A percentile compares a stretch with the other conserved stretches of the same genome.
Conservation (phyloP, 768 basidiomycete species). For the Pluteus cervinus region DNA sequence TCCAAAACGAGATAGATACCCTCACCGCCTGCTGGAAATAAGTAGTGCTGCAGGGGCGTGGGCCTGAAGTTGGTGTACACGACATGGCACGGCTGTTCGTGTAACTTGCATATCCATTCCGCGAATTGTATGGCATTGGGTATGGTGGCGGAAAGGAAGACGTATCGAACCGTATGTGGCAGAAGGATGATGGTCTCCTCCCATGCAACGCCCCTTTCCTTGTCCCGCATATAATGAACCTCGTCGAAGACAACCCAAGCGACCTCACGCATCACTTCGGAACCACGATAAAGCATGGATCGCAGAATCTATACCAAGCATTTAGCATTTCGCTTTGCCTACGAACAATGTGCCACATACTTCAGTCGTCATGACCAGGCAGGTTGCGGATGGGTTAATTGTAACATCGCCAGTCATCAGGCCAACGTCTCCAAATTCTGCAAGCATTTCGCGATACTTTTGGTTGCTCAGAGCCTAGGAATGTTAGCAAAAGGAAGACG, state of each 20-base stretch:
- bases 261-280: slow-evolving; percentile 99
- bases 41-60: slow-evolving; percentile 95
- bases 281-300: slow-evolving; percentile 97
- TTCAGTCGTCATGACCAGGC: slow-evolving; percentile 99
- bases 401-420: slow-evolving; percentile 99
- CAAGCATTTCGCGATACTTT: slow-evolving; percentile 96
- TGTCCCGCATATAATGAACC: slow-evolving; percentile 99
- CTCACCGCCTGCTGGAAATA: slow-evolving; percentile 94
- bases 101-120: slow-evolving; percentile 96
- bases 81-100: slow-evolving; percentile 97
- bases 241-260: slow-evolving; percentile 99
- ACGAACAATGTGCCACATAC: slow-evolving; percentile 34
- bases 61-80: slow-evolving; percentile 99
- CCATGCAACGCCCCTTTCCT: slow-evolving; percentile 98
- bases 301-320: slow-evolving; percentile 70
- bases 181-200: slow-evolving; percentile 97
- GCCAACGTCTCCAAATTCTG: slow-evolving; percentile 95
- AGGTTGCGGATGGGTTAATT: slow-evolving; percentile 93
- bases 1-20: slow-evolving; percentile 97
- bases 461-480: slow-evolving; percentile 92
- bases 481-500: slow-evolving; percentile 10
- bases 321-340: slow-evolving; percentile 2
- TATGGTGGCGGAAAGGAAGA: slow-evolving; percentile 97
- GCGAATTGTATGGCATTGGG: slow-evolving; percentile 99
- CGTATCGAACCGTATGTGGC: slow-evolving; percentile 92